Conservation (phyloP, 2,329 filamentous ascomycete genomes). For the Fusarium multiceps region DNA sequence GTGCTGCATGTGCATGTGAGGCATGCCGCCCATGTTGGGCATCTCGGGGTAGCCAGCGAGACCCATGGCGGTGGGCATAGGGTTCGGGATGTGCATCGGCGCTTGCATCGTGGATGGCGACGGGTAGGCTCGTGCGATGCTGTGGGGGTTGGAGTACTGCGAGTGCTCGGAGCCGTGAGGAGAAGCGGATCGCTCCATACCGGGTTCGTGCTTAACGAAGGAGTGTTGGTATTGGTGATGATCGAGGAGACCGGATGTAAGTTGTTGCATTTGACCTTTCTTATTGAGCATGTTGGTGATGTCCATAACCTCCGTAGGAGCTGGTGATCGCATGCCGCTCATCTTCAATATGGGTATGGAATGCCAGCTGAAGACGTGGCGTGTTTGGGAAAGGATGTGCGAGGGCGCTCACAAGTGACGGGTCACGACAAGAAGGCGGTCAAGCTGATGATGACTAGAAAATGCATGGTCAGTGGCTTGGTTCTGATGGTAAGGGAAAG, state of each 20-base stretch:
- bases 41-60: constrained; percentile 57
- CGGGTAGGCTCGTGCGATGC: constrained; percentile 62
- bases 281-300: constrained; percentile 65
- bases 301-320: constrained; percentile 63
- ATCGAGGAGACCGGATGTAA: constrained; percentile 49
- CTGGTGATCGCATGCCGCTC: constrained; percentile 57
- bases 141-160: constrained; percentile 63
- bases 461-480: constrained; percentile 34
- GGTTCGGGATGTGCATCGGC: constrained; percentile 59
- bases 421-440: constrained; percentile 43
- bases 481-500: background rate
- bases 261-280: constrained; percentile 55
- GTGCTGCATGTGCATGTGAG: constrained; percentile 54
- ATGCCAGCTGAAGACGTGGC: constrained; percentile 36
- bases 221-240: constrained; percentile 48
- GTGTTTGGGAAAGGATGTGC: constrained; percentile 36
- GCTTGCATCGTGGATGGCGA: constrained; percentile 65
- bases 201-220: constrained; percentile 52
- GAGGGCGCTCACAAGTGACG: constrained; percentile 39
- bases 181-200: constrained; percentile 66
- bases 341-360: constrained; percentile 42
- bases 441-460: constrained; percentile 38
- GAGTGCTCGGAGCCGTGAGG: constrained; percentile 71
- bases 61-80: constrained; percentile 57
- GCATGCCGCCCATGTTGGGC: constrained; percentile 55